These are phyloP conservation scores for Talaromyces wortmannii DNA, from an alignment of 495 filamentous ascomycete genomes.

Conservation along the genomic window DNA sequence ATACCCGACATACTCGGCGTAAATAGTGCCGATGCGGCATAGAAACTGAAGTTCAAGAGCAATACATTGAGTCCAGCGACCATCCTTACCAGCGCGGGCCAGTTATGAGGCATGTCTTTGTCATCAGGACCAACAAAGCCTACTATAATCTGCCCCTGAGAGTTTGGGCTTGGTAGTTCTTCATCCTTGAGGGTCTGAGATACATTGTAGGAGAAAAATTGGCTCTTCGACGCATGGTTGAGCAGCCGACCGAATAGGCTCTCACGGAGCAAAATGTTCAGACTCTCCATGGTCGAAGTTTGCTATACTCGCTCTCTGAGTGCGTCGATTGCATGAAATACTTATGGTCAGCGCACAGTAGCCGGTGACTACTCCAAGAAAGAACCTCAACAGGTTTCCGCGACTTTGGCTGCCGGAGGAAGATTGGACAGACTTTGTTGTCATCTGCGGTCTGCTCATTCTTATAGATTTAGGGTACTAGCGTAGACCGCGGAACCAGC, in stretches of 20 bases:
- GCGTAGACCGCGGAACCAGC: too few relatives aligned
- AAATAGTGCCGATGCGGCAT: conserved; percentile 41
- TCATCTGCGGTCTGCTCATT: too few relatives aligned
- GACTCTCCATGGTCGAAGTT: not conserved
- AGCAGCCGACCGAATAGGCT: not conserved
- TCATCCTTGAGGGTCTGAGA: not conserved
- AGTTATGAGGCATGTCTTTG: conserved; percentile 5
- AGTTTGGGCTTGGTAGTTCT: not conserved
- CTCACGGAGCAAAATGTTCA: not conserved
- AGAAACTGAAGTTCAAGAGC: conserved; percentile 39
- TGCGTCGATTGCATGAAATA: not conserved
- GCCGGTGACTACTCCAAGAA: not conserved
- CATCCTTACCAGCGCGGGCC: conserved; percentile 1
- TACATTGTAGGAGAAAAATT: not conserved
- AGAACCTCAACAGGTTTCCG: too few relatives aligned
- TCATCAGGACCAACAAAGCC: not conserved
- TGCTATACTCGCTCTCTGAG: not conserved
- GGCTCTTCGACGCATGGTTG: not conserved
- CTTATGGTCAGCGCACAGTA: not conserved
- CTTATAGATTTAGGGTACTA: too few relatives aligned
- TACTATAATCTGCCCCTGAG: not conserved
- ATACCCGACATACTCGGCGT: conserved; percentile 28
- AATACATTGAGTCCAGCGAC: conserved; percentile 5
- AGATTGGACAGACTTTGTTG: too few relatives aligned
- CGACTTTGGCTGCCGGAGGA: not conserved